Base-by-base conservation (phyloP, 805 yeast species). In the Komagataella ulmi region DNA sequence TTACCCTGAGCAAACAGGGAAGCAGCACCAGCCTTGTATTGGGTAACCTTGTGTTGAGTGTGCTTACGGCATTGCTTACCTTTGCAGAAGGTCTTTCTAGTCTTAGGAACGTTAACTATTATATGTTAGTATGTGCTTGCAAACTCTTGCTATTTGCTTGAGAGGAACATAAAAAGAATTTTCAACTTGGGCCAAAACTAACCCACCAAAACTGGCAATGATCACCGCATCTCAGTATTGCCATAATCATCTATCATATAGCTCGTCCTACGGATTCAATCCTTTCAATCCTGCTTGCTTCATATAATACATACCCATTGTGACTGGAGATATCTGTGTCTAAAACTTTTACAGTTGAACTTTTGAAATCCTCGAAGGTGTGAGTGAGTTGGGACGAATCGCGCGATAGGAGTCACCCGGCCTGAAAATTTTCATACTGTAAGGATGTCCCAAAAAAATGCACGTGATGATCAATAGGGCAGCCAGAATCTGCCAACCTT, bases 31-130 rank as follows among this genome's bases (percentile, higher is more conserved):
- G 98, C 96, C 79, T 93, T 93, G 95, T 93, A 93, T 83, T 93
- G 99, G 77, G 99, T 91, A 72, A 93, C 99, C 84, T 91, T 93
- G 95, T 93, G 99, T 80, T 89, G 97, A 71, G 98, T 91, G 93
- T 93, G 99, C 80, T 89, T 88, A 72, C 95, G 87, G 85, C 99
- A 93, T 73, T 81, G 82, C 82, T 87, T 93, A 81, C 97, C 97
- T 81, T 90, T 91, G 83, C 99, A 93, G 89, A 86, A 93, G 76
- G 99, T 93, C 81, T 86, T 89, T 87, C 98, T 90, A 79, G 97
- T 90, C 87, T 93, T 93, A 81, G 99, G 99, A 81, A 93, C 95
- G 95, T 93, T 93, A 81, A 93, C 99, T 91, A 14, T 47, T 21
- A 17, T 10, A 48, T 21, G 40, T 24, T 18, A 40, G 36, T 19